These are phyloP conservation scores for Kodamaea kaohsiungensis DNA, from an alignment of 805 yeast genomes.

Conservation along the genomic window DNA sequence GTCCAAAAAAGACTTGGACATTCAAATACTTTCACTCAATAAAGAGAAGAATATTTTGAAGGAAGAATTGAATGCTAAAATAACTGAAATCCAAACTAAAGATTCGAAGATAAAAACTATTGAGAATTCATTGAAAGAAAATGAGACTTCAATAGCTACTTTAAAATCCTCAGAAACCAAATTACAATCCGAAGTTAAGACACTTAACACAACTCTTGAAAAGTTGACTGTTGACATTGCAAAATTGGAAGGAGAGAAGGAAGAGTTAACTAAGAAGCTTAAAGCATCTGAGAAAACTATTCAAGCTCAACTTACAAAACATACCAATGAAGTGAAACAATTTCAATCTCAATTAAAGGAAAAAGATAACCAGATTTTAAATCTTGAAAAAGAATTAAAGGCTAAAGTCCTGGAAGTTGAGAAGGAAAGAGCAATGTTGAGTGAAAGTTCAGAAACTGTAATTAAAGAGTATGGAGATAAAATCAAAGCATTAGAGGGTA, in stretches of 20 bases:
- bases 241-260: neutral
- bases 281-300: conserved; percentile 12
- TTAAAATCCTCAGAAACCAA: neutral
- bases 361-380: conserved; percentile 27
- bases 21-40: neutral
- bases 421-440: conserved; percentile 47
- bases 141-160: neutral
- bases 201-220: neutral
- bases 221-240: neutral
- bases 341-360: conserved; percentile 18
- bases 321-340: conserved; percentile 19
- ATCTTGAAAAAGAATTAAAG: conserved; percentile 34
- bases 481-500: conserved; percentile 44
- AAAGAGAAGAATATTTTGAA: neutral
- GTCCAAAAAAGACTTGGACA: neutral
- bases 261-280: conserved; percentile 3
- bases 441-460: conserved; percentile 51
- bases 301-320: conserved; percentile 15
- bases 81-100: neutral
- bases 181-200: neutral
- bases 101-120: neutral
- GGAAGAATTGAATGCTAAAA: neutral
- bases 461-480: conserved; percentile 51
- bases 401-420: conserved; percentile 48
- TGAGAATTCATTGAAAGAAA: neutral